A percentile compares a stretch with the other conserved stretches of the same genome.
These are phyloP conservation scores for Vigna radiata DNA, from an alignment of 306 rosid species.

Conservation along the genomic window DNA sequence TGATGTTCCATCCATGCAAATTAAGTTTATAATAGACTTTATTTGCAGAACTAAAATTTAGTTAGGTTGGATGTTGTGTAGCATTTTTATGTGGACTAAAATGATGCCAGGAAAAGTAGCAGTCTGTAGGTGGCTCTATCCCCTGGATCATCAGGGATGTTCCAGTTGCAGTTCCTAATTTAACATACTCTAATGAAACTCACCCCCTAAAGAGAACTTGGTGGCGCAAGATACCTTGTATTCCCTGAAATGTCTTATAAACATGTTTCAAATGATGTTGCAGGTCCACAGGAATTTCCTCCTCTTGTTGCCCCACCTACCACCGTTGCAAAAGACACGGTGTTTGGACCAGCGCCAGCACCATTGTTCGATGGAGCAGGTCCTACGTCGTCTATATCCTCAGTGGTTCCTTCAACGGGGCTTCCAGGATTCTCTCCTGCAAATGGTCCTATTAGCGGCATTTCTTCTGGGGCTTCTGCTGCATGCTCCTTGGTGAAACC, in stretches of 20 bases:
- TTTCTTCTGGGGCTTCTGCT: constrained; percentile 63
- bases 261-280: constrained; percentile 37
- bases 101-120: neutral
- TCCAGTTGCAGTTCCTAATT: constrained; percentile 2
- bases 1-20: neutral
- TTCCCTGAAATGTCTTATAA: constrained; percentile 21
- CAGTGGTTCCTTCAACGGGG: constrained; percentile 64
- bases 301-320: constrained; percentile 85
- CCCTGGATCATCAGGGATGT: neutral
- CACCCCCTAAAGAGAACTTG: neutral
- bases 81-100: constrained; percentile 25
- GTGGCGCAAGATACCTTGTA: neutral
- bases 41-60: neutral
- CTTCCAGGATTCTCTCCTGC: constrained; percentile 70
- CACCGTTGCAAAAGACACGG: constrained; percentile 55
- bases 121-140: neutral
- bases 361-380: constrained; percentile 65
- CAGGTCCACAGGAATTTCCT: constrained; percentile 85
- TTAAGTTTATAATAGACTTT: constrained; percentile 1
- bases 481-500: constrained; percentile 71
- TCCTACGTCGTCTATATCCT: constrained; percentile 53
- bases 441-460: constrained; percentile 66
- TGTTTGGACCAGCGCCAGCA: constrained; percentile 75
- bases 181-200: neutral
- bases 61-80: neutral